Evolutionary conservation across 331 rosid genomes (phyloP), one percentile per base, ranked within the genome.

Genomic region (Dryas integrifolia): DNA sequence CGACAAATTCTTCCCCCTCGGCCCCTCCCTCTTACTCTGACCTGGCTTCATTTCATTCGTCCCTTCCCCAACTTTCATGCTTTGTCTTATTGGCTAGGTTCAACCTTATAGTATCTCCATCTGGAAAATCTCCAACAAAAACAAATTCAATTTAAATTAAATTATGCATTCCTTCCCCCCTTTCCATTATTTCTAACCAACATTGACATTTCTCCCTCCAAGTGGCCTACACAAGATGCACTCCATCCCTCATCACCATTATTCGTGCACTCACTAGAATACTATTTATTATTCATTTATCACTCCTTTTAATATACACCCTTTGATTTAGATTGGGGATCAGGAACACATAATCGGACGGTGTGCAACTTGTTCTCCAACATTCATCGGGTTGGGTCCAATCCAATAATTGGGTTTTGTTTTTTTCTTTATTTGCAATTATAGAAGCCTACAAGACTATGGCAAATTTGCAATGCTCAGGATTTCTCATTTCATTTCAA

Each of bases 1-100:
- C 89, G 77, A 84, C 77, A 82, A 82, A 79, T 80, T 85, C 83
- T 74, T 58, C 39, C 40, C 67, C 35, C 72, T 62, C 52, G 15
- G 5, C 15, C 13, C 14, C 11, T 2, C 30, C 55, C 55, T 62
- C 67, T 70, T 69, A 77, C 68, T 67, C 72, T 79, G 60, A 78
- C 88, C 83, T 89, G 89, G 86, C 96, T 9, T 75, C 75, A 46
- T 73, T 74, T 78, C 61, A 84, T 84, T 87, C 71, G 85, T 74
- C 83, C 76, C 69, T 69, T 53, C 72, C 68, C 67, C 73, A 73
- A 76, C 85, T 76, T 48, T 60, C 39, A 13, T 56, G 49, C 8
- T 76, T 86, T 92, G 92, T 87, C 90, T 77, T 89, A 83, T 87
- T 89, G 71, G 58, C 88, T 68, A 76, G 86, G 88, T 89, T 92